Percentiles rank a stretch among this genome's conserved stretches.
These are phyloP conservation scores for Hanseniaspora nectarophila DNA, from an alignment of 805 yeast species.

Conservation along the genomic window DNA sequence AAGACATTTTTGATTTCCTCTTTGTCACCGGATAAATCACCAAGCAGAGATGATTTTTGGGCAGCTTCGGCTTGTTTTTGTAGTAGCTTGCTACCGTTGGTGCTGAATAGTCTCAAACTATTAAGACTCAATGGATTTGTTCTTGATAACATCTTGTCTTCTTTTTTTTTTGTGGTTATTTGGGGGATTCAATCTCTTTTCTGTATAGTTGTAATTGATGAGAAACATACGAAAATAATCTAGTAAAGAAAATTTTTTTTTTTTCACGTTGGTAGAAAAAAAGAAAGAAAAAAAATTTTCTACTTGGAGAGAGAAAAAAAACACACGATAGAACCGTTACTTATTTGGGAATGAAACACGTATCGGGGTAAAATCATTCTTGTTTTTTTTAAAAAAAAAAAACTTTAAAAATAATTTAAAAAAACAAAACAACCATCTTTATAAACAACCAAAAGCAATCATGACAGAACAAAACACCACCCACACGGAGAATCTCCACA, in stretches of 20 bases:
- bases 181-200: too few relatives aligned
- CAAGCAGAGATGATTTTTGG: neutral
- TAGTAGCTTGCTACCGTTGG: neutral
- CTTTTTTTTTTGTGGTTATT: neutral
- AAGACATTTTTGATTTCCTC: neutral
- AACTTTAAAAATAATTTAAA: neutral
- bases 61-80: neutral
- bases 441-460: too few relatives aligned
- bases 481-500: constrained; percentile 23
- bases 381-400: too few relatives aligned
- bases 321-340: too few relatives aligned
- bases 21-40: constrained; percentile 3
- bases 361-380: too few relatives aligned
- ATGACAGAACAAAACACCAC: neutral
- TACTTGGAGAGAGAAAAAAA: too few relatives aligned
- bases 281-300: neutral
- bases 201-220: too few relatives aligned
- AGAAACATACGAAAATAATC: too few relatives aligned
- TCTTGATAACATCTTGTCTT: neutral
- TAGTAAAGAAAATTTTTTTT: too few relatives aligned
- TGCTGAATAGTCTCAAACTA: neutral
- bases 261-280: too few relatives aligned
- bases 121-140: neutral
- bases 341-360: too few relatives aligned
- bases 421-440: neutral